Base-by-base conservation (phyloP, 108 stramenopile genomes). In the Bacterosira constricta region DNA sequence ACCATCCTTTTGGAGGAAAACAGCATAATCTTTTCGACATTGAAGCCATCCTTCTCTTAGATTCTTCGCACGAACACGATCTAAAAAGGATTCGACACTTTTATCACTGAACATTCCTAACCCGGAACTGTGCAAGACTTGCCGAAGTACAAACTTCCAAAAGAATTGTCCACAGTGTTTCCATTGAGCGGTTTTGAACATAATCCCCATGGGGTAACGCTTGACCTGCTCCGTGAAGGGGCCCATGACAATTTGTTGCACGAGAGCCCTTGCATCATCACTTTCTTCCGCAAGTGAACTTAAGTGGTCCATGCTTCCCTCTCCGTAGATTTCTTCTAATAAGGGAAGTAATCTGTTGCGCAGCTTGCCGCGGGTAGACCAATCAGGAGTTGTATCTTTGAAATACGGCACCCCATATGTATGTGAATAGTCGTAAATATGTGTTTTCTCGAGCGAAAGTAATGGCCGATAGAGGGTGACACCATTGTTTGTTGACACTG, bases 301-400 rank as follows among this genome's bases (percentile, higher is more conserved):
- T 32, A 96, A 71, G 72, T 93, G 90, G 62, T 86, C 86, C 88
- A 90, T 80, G 53, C 88, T 85, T 1, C 95, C 95, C 56, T 94
- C 94, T 25, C 98, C 98, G 73, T 97, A 99, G n/a, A 98, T 87
- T 35, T 98, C 96, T 65, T 93, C 82, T 39, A 99, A 59, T 25
- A 97, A 56, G 0, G 98, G 97, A 11, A 97, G 46, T n/a, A 99
- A 82, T 67, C 91, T 82, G 62, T 93, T 94, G 20, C 97, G 85
- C 12, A 98, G 69, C 69, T 98, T 97, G 7, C 99, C 99, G 57
- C 99, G 66, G 31, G 99, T 99, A 0, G 93, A 95, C 98, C 98
- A 98, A 53, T 85, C 77, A 8, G 96, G 97, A 29, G 96, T 96
- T 8, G 95, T 94, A 73, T 97, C 97, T 71, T 97, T 97, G 71